Evolutionary conservation across 2,329 filamentous ascomycete species (phyloP).

Genomic region (Pseudophaeomoniella oleicola): DNA sequence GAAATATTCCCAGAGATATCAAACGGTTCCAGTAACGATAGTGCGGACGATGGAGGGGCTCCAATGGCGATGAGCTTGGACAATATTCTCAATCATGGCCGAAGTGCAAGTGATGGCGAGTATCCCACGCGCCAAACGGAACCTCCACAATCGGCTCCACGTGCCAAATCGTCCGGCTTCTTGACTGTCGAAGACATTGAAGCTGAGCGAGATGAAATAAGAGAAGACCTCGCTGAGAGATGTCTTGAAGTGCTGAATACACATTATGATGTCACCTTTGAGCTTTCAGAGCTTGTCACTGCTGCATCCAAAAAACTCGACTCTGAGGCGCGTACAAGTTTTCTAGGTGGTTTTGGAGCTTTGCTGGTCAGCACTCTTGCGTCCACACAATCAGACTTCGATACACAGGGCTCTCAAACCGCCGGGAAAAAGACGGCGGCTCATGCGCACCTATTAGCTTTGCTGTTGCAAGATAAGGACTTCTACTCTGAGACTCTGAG

Average conservation of each 20-base stretch:
- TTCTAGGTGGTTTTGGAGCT: constrained; percentile 60
- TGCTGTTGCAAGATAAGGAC: constrained; percentile 60
- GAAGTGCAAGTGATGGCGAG: neutral
- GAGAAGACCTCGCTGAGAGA: constrained; percentile 69
- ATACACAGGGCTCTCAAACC: constrained; percentile 39
- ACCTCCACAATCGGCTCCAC: neutral
- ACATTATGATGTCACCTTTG: constrained; percentile 78
- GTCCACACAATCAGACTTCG: constrained; percentile 44
- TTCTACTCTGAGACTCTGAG: constrained; percentile 69
- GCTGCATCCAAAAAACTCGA: constrained; percentile 51
- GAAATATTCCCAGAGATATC: neutral
- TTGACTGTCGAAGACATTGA: constrained; percentile 65
- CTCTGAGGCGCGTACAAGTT: constrained; percentile 41
- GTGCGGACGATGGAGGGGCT: neutral
- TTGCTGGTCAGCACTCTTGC: constrained; percentile 76
- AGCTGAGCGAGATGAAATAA: constrained; percentile 55
- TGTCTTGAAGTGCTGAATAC: constrained; percentile 81
- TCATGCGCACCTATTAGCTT: constrained; percentile 77
- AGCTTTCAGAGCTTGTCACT: constrained; percentile 73
- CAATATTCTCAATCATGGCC: neutral
- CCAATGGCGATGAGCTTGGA: neutral
- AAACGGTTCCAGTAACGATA: neutral
- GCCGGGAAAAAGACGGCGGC: constrained; percentile 63
- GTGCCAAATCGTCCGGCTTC: neutral
- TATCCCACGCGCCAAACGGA: neutral